These are phyloP conservation scores for Hyaloscypha bicolor DNA, from an alignment of 495 filamentous ascomycete species.

Conservation along the genomic window DNA sequence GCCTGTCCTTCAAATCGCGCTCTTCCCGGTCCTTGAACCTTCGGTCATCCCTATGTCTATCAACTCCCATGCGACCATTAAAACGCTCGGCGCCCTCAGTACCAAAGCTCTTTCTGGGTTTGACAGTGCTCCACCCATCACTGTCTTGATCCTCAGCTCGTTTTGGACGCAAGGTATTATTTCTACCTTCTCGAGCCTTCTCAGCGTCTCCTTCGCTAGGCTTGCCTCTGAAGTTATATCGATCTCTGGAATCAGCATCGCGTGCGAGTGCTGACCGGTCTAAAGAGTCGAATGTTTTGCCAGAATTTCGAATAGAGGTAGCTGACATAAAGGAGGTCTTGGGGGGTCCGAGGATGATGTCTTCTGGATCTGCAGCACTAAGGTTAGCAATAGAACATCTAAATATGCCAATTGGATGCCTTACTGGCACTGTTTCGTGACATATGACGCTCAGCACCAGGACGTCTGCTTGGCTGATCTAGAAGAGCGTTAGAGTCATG, in stretches of 20 bases:
- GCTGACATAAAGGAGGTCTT: constrained; percentile 86
- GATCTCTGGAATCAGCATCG: constrained; percentile 52
- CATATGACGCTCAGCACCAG: constrained; percentile 41
- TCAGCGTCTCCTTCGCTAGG: constrained; percentile 68
- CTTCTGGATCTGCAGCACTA: constrained; percentile 59
- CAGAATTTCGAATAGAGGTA: constrained; percentile 57
- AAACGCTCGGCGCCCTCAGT: constrained; percentile 64
- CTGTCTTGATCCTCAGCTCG: constrained; percentile 57
- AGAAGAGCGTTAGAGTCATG: constrained; percentile 43
- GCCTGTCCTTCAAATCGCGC: constrained; percentile 48
- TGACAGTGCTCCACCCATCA: constrained; percentile 62
- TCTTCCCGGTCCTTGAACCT: constrained; percentile 49
- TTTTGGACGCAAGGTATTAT: constrained; percentile 44
- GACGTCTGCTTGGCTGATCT: constrained; percentile 57
- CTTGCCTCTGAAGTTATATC: constrained; percentile 66
- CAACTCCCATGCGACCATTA: constrained; percentile 55
- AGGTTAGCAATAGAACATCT: constrained; percentile 32
- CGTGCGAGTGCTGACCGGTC: constrained; percentile 47
- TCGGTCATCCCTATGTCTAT: constrained; percentile 37
- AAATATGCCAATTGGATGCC: constrained; percentile 55
- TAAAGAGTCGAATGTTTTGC: constrained; percentile 52
- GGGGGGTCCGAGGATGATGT: constrained; percentile 87
- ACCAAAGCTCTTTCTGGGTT: constrained; percentile 66
- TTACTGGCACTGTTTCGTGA: constrained; percentile 58
- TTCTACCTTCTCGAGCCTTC: constrained; percentile 51